Conservation (phyloP, 1,139 yeast species). For the Debaryomyces fabryi region DNA sequence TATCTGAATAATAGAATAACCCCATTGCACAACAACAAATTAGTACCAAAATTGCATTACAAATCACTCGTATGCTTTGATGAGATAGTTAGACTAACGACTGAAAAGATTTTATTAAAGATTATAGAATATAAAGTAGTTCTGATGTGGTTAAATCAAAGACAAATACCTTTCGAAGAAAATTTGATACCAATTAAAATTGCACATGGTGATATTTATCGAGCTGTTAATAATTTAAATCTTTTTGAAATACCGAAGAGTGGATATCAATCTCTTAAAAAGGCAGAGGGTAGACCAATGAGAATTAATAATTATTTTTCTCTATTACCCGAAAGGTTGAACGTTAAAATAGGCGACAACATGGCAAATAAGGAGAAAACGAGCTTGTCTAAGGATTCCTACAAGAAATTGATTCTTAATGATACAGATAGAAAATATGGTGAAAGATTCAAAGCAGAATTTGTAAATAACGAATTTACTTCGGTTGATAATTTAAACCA, state of each 20-base stretch:
- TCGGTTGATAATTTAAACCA: not conserved
- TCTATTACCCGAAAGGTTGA: conserved; percentile 6
- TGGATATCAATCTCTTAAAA: conserved; percentile 3
- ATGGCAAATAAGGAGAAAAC: not conserved
- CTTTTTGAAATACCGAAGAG: conserved; percentile 9
- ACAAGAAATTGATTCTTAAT: conserved; percentile 1
- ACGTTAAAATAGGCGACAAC: conserved; percentile 6
- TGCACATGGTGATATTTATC: conserved; percentile 4
- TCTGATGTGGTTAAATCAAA: conserved; percentile 12
- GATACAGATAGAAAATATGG: conserved; percentile 1
- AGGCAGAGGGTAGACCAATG: conserved; percentile 3
- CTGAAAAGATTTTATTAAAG: conserved; percentile 10
- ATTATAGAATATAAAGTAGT: conserved; percentile 12
- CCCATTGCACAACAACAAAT: conserved; percentile 7
- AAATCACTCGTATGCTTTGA: conserved; percentile 16
- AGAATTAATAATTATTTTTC: conserved; percentile 7
- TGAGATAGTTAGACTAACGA: conserved; percentile 11
- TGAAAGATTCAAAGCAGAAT: not conserved
- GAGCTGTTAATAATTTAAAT: conserved; percentile 3
- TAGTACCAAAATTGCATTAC: conserved; percentile 15
- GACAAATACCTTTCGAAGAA: conserved; percentile 3
- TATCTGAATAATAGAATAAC: conserved; percentile 12
- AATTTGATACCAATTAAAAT: conserved; percentile 1
- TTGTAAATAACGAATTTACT: not conserved
- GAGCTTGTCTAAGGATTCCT: not conserved